A percentile compares a stretch with the other conserved stretches of the same genome.
These are phyloP conservation scores for Claviceps maximensis DNA, from an alignment of 2,329 filamentous ascomycete genomes.

Conservation along the genomic window DNA sequence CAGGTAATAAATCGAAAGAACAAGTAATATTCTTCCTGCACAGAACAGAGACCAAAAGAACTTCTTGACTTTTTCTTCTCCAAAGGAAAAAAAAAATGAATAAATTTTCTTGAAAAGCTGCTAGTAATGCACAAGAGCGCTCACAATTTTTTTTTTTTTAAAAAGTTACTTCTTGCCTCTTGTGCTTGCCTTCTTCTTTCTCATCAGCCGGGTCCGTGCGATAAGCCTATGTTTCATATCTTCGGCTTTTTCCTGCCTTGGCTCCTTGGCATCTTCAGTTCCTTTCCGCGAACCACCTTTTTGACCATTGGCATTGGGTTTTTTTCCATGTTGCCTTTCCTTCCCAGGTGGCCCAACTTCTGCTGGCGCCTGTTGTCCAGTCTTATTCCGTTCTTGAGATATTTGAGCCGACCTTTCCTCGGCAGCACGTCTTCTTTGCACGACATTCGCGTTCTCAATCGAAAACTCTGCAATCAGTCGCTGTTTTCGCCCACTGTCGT, in stretches of 20 bases:
- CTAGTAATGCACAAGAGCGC: neutral
- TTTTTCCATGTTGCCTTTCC: neutral
- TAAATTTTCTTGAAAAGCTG: neutral
- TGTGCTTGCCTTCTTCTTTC: conserved; percentile 48
- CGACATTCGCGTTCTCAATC: conserved; percentile 93
- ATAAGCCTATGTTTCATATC: conserved; percentile 61
- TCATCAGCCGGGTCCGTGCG: conserved; percentile 67
- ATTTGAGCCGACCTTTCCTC: conserved; percentile 22
- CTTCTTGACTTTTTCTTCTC: neutral
- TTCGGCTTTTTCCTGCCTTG: conserved; percentile 22
- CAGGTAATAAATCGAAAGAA: neutral
- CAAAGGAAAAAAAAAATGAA: no score
- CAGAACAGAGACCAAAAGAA: neutral
- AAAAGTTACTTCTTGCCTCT: conserved; percentile 13
- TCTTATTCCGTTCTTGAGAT: conserved; percentile 20
- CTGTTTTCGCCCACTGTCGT: conserved; percentile 63
- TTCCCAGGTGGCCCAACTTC: neutral
- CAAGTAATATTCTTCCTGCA: neutral
- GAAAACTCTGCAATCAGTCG: conserved; percentile 91
- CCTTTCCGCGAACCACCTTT: conserved; percentile 17
- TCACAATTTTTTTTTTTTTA: neutral
- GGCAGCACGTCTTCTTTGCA: conserved; percentile 50
- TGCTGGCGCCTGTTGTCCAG: conserved; percentile 7
- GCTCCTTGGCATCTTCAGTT: conserved; percentile 8
- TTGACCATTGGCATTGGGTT: neutral